phyloP scores from a whole-genome alignment of 345 rosid species.

The Balakata baccata region DNA sequence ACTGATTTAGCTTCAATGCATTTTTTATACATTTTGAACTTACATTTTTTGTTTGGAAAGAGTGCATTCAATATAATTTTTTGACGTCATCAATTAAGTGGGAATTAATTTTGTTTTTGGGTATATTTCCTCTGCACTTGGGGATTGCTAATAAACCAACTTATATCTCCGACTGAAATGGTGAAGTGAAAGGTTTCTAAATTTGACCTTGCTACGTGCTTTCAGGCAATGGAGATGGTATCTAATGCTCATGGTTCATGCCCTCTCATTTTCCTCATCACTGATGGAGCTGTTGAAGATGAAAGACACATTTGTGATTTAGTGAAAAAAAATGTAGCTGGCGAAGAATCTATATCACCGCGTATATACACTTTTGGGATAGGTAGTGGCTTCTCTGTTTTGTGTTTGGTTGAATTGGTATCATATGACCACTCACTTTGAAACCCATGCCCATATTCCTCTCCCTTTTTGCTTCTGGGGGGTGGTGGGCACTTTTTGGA shows the following conservation, averaged over 20 bases:
- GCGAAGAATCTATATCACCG: slow-evolving; percentile 51
- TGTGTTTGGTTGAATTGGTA: background rate
- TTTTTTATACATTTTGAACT: background rate
- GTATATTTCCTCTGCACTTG: background rate
- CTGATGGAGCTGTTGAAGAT: slow-evolving; percentile 94
- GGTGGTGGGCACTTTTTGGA: background rate
- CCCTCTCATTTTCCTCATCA: slow-evolving; percentile 78
- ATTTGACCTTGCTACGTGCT: slow-evolving; percentile 21
- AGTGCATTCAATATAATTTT: background rate
- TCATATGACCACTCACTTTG: background rate
- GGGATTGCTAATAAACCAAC: background rate
- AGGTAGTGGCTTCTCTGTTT: slow-evolving; percentile 44
- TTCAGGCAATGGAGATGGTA: slow-evolving; percentile 88
- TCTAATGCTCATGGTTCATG: slow-evolving; percentile 50
- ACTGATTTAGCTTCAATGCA: background rate
- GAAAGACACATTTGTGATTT: slow-evolving; percentile 73
- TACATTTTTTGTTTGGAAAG: background rate
- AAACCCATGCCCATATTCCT: no score
- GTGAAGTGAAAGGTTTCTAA: background rate
- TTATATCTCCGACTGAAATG: background rate
- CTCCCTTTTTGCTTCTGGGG: background rate
- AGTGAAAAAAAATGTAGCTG: slow-evolving; percentile 53
- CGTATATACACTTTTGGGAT: slow-evolving; percentile 77
- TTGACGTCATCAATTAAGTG: background rate
- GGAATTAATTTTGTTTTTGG: background rate